Conservation (phyloP, 306 rosid genomes). For the Prunus armeniaca region DNA sequence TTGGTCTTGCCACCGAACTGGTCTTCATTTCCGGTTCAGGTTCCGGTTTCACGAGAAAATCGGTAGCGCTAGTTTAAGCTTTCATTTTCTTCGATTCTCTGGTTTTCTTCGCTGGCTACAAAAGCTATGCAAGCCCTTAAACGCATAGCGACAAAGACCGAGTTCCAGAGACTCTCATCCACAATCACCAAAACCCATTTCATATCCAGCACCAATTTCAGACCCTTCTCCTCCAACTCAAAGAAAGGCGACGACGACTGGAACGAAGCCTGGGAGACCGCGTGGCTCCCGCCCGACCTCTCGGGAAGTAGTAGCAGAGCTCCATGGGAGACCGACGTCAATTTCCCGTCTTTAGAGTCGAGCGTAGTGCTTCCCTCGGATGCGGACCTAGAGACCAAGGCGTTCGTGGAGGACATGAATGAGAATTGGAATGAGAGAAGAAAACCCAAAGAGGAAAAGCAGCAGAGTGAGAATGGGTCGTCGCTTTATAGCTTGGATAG, state of each 20-base stretch:
- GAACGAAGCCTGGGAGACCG: conserved; percentile 94
- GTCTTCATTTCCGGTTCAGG: too few species aligned
- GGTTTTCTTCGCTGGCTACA: not conserved
- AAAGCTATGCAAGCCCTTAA: conserved; percentile 47
- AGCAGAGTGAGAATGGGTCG: conserved; percentile 29
- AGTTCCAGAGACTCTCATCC: conserved; percentile 14
- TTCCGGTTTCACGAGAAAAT: too few species aligned
- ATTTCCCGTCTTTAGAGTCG: conserved; percentile 43
- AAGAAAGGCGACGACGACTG: conserved; percentile 68
- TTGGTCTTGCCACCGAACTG: too few species aligned
- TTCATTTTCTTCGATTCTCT: not conserved
- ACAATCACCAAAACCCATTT: conserved; percentile 6
- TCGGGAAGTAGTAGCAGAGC: conserved; percentile 44
- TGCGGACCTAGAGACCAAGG: conserved; percentile 72
- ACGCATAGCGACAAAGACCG: conserved; percentile 26
- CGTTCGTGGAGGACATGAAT: conserved; percentile 86
- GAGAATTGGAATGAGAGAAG: conserved; percentile 78
- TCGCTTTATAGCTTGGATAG: conserved; percentile 69
- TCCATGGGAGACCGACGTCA: conserved; percentile 83
- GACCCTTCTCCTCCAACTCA: conserved; percentile 23
- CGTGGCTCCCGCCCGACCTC: conserved; percentile 89
- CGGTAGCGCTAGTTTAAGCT: not conserved
- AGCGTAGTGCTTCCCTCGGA: conserved; percentile 29
- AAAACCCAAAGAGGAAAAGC: conserved; percentile 38
- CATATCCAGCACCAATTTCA: conserved; percentile 4